Evolutionary conservation across 306 rosid genomes (phyloP).

Genomic region (Arachis stenosperma): DNA sequence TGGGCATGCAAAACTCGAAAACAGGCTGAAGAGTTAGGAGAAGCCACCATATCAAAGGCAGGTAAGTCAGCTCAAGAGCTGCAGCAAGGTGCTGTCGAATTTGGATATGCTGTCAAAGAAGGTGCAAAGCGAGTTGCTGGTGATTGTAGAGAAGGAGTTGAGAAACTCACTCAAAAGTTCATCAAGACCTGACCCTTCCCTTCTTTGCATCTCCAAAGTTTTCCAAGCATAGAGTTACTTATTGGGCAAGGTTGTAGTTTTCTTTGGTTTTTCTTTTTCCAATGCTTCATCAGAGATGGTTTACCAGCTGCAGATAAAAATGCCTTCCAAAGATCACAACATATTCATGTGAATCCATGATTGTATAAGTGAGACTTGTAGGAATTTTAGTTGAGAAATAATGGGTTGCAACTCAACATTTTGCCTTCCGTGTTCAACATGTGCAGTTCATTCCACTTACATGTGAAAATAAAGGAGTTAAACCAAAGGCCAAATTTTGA

Average conservation of each 20-base stretch:
- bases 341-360: conserved; percentile 24
- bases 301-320: conserved; percentile 18
- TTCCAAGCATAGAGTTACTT: conserved; percentile 13
- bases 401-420: conserved; percentile 8
- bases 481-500: neutral
- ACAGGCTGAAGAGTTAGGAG: conserved; percentile 59
- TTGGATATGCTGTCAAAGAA: conserved; percentile 61
- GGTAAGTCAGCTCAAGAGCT: conserved; percentile 59
- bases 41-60: conserved; percentile 55
- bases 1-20: conserved; percentile 61
- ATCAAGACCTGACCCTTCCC: conserved; percentile 63
- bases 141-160: conserved; percentile 93
- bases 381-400: conserved; percentile 40
- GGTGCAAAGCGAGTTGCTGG: conserved; percentile 79
- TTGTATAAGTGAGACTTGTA: conserved; percentile 38
- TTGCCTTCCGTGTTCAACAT: neutral
- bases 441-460: conserved; percentile 6
- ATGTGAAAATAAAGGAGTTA: conserved; percentile 1
- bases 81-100: conserved; percentile 65
- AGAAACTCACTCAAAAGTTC: conserved; percentile 84
- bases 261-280: conserved; percentile 19
- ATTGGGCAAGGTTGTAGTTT: conserved; percentile 36
- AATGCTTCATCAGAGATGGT: conserved; percentile 21
- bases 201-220: neutral
- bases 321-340: conserved; percentile 13